Evolutionary conservation across 148 eudicot species (phyloP).

Genomic region (Limonium bicolor): DNA sequence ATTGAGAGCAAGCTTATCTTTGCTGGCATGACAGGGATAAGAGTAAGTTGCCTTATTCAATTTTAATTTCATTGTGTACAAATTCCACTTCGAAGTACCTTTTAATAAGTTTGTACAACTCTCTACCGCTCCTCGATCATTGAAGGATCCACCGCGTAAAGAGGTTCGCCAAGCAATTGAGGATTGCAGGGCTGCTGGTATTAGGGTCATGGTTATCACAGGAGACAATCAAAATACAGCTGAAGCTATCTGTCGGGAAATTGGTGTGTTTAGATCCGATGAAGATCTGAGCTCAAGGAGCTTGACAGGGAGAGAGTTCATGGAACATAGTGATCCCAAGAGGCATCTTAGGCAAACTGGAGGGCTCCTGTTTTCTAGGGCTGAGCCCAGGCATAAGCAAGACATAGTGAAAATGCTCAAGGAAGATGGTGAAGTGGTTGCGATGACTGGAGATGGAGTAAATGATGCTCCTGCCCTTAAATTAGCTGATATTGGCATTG

Average conservation of each 20-base stretch:
- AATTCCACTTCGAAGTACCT: no score
- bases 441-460: constrained; percentile 56
- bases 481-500: constrained; percentile 42
- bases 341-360: constrained; percentile 22
- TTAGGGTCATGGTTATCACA: constrained; percentile 40
- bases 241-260: constrained; percentile 44
- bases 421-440: constrained; percentile 42
- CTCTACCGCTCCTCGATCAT: no score
- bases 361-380: constrained; percentile 47
- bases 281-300: constrained; percentile 27
- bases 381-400: constrained; percentile 44
- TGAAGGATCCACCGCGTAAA: constrained; percentile 38
- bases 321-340: constrained; percentile 19
- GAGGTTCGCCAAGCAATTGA: constrained; percentile 38
- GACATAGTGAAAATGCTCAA: constrained; percentile 43
- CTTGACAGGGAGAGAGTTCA: constrained; percentile 33
- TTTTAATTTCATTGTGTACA: no score
- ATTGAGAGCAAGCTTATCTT: constrained; percentile 17
- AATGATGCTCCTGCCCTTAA: constrained; percentile 50
- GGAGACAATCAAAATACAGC: constrained; percentile 43
- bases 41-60: constrained; percentile 12
- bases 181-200: constrained; percentile 44
- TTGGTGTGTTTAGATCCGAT: constrained; percentile 27
- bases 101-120: no score
- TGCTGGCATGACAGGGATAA: constrained; percentile 18